Evolutionary conservation across 768 basidiomycete genomes (phyloP).

Genomic region (Suillus cothurnatus): DNA sequence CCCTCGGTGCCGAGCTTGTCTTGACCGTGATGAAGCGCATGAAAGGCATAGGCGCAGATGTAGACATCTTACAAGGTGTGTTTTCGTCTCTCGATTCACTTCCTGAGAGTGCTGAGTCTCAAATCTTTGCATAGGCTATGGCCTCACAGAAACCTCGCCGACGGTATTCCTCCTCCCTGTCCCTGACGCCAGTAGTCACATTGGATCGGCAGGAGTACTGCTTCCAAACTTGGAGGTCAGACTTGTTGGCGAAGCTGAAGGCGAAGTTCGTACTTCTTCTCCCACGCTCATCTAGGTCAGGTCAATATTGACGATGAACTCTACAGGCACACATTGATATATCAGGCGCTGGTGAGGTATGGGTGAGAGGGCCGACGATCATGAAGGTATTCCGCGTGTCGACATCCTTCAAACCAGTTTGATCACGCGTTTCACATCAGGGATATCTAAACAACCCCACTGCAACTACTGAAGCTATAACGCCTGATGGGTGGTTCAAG

Average conservation of each 20-base stretch:
- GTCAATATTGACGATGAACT: background rate
- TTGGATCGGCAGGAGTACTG: conserved; percentile 69
- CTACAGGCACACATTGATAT: conserved; percentile 30
- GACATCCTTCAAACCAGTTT: background rate
- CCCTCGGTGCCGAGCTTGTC: conserved; percentile 66
- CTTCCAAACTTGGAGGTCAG: conserved; percentile 78
- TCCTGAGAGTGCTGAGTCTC: background rate
- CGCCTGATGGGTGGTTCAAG: conserved; percentile 80
- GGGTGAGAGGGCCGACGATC: conserved; percentile 74
- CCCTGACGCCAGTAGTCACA: conserved; percentile 45
- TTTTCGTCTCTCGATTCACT: background rate
- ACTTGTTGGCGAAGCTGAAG: conserved; percentile 65
- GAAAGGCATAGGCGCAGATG: conserved; percentile 42
- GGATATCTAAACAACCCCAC: conserved; percentile 75
- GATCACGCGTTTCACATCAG: conserved; percentile 32
- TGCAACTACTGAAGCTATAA: conserved; percentile 73
- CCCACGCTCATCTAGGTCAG: background rate
- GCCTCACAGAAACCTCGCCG: conserved; percentile 84
- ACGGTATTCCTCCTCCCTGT: conserved; percentile 59
- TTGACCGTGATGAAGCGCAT: conserved; percentile 45
- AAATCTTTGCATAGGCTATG: conserved; percentile 52
- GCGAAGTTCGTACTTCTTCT: conserved; percentile 33
- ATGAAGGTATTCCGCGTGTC: conserved; percentile 62
- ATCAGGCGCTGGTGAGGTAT: conserved; percentile 71
- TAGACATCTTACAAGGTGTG: conserved; percentile 55